Evolutionary conservation across 495 filamentous ascomycete species (phyloP), one percentile per base, ranked within the genome.

Genomic region (Podospora tetraspora): DNA sequence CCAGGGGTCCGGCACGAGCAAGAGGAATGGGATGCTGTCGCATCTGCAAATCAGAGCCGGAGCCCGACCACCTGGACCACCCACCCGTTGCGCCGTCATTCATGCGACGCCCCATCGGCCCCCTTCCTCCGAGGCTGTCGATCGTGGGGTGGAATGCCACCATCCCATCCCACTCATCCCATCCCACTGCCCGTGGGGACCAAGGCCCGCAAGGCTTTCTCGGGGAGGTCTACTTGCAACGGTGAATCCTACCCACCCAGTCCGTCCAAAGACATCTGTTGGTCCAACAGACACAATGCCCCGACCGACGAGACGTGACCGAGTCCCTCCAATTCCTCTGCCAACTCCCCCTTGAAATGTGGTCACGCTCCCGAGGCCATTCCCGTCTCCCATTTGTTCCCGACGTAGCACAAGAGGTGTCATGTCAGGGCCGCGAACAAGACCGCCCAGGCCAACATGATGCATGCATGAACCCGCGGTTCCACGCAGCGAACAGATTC

Each of bases 401-500:
- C 43, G 23, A 57, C 16, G 63, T 12, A 24, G 37, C 23, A 65
- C 37, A n/a, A 22, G 22, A 52, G 16, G 34, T 62, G 19, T 58
- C 67, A 68, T 34, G 34, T 43, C 27, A 23, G 12, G 63, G 67
- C n/a, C 62, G 61, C 12, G 3, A 65, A 59, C n/a, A 62, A 11
- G 7, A 65, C 66, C 66, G 32, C 62, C 66, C 37, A 30, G n/a
- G 56, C 27, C 19, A 64, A 56, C 22, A 30, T 37, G 52, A 69
- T 66, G 71, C 71, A 73, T 73, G 69, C 71, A 73, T 73, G 69
- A 73, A 71, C 57, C 23, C 59, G 13, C 37, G 66, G 66, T 12
- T 57, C 71, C 66, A 68, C 66, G 37, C 52, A 61, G 62, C 63
- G 66, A 67, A 68, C 68, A 66, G 63, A 68, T 67, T 71, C 68